phyloP scores from a whole-genome alignment of 2,329 filamentous ascomycete species.

The Verticillium dahliae region DNA sequence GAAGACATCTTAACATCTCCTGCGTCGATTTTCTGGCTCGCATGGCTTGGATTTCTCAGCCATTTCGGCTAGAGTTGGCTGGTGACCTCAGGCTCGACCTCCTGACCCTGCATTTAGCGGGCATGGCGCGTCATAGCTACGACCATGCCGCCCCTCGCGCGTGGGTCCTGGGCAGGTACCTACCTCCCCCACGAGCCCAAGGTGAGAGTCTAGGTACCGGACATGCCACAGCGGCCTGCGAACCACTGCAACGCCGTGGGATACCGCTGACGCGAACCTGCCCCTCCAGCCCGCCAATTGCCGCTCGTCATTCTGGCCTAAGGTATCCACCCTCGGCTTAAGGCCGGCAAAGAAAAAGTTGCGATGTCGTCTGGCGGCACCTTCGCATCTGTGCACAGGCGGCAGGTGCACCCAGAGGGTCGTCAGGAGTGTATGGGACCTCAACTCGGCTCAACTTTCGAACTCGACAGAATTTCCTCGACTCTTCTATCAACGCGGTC shows the following conservation, averaged over 20 bases:
- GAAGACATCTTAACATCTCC: not conserved
- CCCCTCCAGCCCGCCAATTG: not conserved
- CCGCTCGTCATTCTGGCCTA: not conserved
- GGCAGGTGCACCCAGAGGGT: too few species aligned
- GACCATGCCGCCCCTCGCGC: not conserved
- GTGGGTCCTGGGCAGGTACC: not conserved
- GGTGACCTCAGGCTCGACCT: not conserved
- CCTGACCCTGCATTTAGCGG: not conserved
- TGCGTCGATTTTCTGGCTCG: not conserved
- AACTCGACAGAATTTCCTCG: constrained; percentile 19
- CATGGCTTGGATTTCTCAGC: not conserved
- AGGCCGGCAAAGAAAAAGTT: constrained; percentile 14
- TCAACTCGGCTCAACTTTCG: constrained; percentile 6
- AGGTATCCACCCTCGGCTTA: constrained; percentile 7
- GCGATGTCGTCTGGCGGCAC: not conserved
- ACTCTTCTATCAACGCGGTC: constrained; percentile 1
- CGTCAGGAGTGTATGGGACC: too few species aligned
- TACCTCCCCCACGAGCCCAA: too few species aligned
- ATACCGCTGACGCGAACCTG: not conserved
- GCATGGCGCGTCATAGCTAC: not conserved
- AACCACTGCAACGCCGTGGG: not conserved
- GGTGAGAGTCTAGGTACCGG: not conserved
- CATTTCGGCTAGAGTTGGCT: not conserved
- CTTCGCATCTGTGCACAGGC: not conserved
- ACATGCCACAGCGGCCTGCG: not conserved